Conservation (phyloP, 352 stramenopile genomes). For the Globisporangium parvum region DNA sequence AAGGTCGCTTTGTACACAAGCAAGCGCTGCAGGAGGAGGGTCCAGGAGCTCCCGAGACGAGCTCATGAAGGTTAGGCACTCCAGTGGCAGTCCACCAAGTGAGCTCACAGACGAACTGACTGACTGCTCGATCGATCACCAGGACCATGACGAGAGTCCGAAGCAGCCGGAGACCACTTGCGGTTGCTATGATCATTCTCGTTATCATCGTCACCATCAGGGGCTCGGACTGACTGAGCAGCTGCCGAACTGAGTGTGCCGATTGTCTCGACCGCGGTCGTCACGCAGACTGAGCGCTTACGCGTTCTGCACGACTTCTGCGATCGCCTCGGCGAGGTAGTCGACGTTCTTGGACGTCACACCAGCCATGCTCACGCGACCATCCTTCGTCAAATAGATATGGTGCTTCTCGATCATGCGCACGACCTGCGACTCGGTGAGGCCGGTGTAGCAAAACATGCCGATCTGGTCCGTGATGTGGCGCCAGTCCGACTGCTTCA, state of each 20-base stretch:
- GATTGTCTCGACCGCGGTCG: neutral
- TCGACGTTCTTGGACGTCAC: constrained; percentile 96
- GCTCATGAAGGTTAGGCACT: too few relatives aligned
- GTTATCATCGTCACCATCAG: too few relatives aligned
- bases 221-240: too few relatives aligned
- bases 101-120: too few relatives aligned
- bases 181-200: too few relatives aligned
- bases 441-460: constrained; percentile 99
- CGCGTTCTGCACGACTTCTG: constrained; percentile 88
- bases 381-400: constrained; percentile 98
- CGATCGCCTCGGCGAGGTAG: constrained; percentile 94
- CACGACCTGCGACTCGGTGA: constrained; percentile 93
- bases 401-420: constrained; percentile 94
- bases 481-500: constrained; percentile 88
- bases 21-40: neutral
- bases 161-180: too few relatives aligned
- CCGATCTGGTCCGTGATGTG: constrained; percentile 99
- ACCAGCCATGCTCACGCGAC: constrained; percentile 97
- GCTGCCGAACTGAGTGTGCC: too few relatives aligned
- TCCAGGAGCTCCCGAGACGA: too few relatives aligned
- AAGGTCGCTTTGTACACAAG: constrained; percentile 60
- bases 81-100: too few relatives aligned
- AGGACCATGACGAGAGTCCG: too few relatives aligned
- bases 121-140: too few relatives aligned
- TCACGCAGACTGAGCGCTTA: constrained; percentile 21